Evolutionary conservation across 2,329 filamentous ascomycete species (phyloP).

Genomic region (Taxawa tesnikishii): DNA sequence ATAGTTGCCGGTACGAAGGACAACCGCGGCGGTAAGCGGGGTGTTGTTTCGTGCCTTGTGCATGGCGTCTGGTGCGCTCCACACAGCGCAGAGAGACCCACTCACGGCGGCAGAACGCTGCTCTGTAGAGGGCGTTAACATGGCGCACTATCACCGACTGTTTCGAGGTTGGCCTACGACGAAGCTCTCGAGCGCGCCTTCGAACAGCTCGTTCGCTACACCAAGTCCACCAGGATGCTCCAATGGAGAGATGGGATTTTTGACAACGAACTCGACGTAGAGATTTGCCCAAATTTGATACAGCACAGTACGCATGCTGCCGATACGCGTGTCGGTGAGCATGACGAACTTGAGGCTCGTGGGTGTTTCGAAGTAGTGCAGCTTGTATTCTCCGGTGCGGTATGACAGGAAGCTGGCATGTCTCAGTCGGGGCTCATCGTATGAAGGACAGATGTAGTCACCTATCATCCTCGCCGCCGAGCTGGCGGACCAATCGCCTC

Average conservation of each 20-base stretch:
- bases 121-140: too few relatives aligned
- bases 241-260: slow-evolving; percentile 49
- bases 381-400: slow-evolving; percentile 88
- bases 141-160: too few relatives aligned
- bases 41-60: too few relatives aligned
- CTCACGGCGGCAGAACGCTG: too few relatives aligned
- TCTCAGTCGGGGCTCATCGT: slow-evolving; percentile 10
- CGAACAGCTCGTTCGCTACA: slow-evolving; percentile 54
- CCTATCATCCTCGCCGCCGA: slow-evolving; percentile 82
- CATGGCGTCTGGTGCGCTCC: too few relatives aligned
- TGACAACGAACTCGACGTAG: slow-evolving; percentile 82
- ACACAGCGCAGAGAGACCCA: too few relatives aligned
- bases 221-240: slow-evolving; percentile 51
- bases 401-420: slow-evolving; percentile 73
- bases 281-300: slow-evolving; percentile 98
- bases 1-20: too few relatives aligned
- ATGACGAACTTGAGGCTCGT: slow-evolving; percentile 94
- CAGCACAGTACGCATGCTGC: slow-evolving; percentile 85
- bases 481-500: slow-evolving; percentile 90
- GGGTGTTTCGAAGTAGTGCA: slow-evolving; percentile 98
- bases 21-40: too few relatives aligned
- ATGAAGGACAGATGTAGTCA: slow-evolving; percentile 15
- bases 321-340: slow-evolving; percentile 79
- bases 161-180: too few relatives aligned
- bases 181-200: slow-evolving; percentile 62